Base-by-base conservation (phyloP, 2,329 filamentous ascomycete species). In the Berkeleyomyces rouxiae region DNA sequence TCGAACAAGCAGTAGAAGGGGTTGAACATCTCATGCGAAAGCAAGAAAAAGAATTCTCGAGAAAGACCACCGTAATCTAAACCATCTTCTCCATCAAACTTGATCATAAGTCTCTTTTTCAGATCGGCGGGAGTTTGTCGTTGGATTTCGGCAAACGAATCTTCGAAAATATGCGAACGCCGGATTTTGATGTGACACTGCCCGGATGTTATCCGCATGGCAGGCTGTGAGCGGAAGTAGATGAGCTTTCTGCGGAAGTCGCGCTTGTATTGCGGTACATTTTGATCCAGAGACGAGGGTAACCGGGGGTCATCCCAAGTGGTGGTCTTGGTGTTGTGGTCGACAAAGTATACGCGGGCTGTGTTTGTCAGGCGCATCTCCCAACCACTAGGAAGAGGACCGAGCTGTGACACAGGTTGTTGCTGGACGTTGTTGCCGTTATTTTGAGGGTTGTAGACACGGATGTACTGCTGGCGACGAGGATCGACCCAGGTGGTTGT, bases 21-120 rank as follows among this genome's bases (percentile, higher is more conserved):
- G 74, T 99, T 99, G 78, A 99, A 99, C 93, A 99, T 99, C 78
- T 99, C 93, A 76, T 99, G 93, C 13, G 92, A 97, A 62, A 99
- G 83, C 47, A 99, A 79, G 84, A 99, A 99, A 80, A 99, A 99
- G 79, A 99, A 99, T 75, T 99, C 93, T 82, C 91, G 82, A 43
- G 93, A 99, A 63, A 99, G 81, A 80, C 93, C 93, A 73, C 93
- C 93, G 71, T 99, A 99, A 75, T 99, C 93, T 65, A 99, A 78
- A 75, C 93, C 93, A 70, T 99, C 93, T 76, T 99, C 93, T 58
- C 93, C 93, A 68, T 99, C 93, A 69, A 99, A 99, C 77, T 99
- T 99, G 76, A 99, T 96, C 93, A 99, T 99, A 67, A 99, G 75
- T 58, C 93, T 84, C 78, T 99, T 99, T 84, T 99, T 99, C 66